These are phyloP conservation scores for Leersia perrieri DNA, from an alignment of 176 grass and related monocot species.

Conservation along the genomic window DNA sequence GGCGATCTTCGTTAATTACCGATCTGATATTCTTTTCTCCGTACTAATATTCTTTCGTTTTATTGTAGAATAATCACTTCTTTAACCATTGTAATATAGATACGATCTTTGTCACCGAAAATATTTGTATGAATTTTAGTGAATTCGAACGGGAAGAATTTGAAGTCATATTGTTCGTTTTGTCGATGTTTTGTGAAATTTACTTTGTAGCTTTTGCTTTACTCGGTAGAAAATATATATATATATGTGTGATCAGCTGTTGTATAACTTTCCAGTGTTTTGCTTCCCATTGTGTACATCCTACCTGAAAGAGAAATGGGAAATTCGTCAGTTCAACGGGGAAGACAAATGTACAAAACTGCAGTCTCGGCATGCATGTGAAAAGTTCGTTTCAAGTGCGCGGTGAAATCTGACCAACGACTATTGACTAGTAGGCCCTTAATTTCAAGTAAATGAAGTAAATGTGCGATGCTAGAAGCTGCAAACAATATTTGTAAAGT, in stretches of 20 bases:
- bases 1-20: no score
- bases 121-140: neutral
- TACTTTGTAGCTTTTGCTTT: neutral
- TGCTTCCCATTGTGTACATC: neutral
- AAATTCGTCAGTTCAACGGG: neutral
- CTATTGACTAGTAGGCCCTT: no score
- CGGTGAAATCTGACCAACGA: neutral
- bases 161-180: no score
- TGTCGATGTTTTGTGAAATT: neutral
- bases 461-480: no score
- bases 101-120: neutral
- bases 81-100: no score
- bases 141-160: neutral
- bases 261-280: neutral
- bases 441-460: no score
- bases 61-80: neutral
- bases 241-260: no score
- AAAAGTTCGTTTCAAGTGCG: neutral
- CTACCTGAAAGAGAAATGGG: neutral
- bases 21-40: no score
- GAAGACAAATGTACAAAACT: neutral
- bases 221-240: no score
- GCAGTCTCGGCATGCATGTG: neutral
- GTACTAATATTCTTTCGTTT: neutral
- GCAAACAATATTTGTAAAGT: neutral